A percentile compares a stretch with the other conserved stretches of the same genome.
These are phyloP conservation scores for Aurantiochytrium sp. DNA, from an alignment of 108 stramenopile species.

Conservation along the genomic window DNA sequence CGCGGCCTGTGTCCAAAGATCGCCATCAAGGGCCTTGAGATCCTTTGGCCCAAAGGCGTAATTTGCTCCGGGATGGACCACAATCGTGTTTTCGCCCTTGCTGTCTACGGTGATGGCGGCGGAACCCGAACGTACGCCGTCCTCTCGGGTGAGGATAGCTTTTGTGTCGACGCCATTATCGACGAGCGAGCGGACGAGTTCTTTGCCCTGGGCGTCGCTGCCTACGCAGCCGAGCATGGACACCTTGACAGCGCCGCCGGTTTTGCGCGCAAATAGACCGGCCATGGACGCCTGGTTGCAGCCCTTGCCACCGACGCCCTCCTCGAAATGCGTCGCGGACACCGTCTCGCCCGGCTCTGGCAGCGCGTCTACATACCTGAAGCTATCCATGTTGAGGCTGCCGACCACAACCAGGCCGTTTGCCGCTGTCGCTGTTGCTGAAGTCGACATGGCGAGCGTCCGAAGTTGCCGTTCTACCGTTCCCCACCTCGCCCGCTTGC, in stretches of 20 bases:
- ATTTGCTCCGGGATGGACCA: background rate
- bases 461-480: too few species aligned
- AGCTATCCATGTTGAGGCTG: slow-evolving; percentile 4
- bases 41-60: background rate
- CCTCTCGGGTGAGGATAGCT: background rate
- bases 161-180: background rate
- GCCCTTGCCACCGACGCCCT: slow-evolving; percentile 2
- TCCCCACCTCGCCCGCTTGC: too few species aligned
- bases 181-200: background rate
- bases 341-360: background rate
- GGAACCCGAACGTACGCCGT: background rate
- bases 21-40: background rate
- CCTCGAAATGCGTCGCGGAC: background rate
- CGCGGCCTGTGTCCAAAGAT: background rate
- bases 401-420: background rate
- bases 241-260: background rate
- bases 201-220: background rate
- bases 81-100: background rate
- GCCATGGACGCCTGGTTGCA: slow-evolving; percentile 6
- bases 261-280: background rate
- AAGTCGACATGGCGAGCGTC: too few species aligned
- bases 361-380: background rate
- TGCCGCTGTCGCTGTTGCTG: too few species aligned
- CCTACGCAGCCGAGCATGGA: background rate
- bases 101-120: background rate